Conservation (phyloP, 257 asterid genomes). For the Cinchona pubescens region DNA sequence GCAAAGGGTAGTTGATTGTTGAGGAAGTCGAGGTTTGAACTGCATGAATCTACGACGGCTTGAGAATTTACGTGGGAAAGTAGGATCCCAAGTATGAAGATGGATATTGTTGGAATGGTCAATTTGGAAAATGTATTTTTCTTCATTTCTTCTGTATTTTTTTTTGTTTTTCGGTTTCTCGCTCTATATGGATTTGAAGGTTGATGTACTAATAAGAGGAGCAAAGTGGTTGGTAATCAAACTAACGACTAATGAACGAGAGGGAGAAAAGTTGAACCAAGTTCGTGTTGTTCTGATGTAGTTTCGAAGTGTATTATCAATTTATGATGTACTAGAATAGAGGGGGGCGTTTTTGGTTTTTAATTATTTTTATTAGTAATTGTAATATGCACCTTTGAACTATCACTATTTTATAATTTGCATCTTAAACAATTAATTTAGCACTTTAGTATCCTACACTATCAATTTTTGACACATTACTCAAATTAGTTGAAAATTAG, state of each 20-base stretch:
- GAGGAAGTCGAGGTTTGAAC: conserved; percentile 39
- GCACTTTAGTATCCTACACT: too few species aligned
- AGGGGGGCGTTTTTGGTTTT: not conserved
- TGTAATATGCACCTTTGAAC: too few species aligned
- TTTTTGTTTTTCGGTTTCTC: conserved; percentile 5
- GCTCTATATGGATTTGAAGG: not conserved
- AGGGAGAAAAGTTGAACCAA: not conserved
- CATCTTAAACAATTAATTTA: too few species aligned
- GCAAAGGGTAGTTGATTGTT: conserved; percentile 42
- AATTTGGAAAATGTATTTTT: conserved; percentile 33
- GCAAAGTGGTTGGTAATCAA: not conserved
- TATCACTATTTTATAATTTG: too few species aligned
- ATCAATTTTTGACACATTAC: too few species aligned
- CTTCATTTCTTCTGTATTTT: conserved; percentile 1
- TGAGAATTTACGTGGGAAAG: conserved; percentile 45
- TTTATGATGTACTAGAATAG: not conserved
- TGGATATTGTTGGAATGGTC: conserved; percentile 9
- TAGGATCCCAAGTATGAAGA: conserved; percentile 11
- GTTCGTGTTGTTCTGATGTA: not conserved
- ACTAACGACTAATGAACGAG: not conserved
- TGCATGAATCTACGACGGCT: conserved; percentile 51
- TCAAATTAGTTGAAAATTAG: too few species aligned
- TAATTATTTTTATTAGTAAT: too few species aligned
- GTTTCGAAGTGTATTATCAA: not conserved
- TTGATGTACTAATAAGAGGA: not conserved